Percentiles rank a stretch among this genome's conserved stretches.
phyloP scores from a whole-genome alignment of 805 yeast species.

The Myxozyma nipponensis region DNA sequence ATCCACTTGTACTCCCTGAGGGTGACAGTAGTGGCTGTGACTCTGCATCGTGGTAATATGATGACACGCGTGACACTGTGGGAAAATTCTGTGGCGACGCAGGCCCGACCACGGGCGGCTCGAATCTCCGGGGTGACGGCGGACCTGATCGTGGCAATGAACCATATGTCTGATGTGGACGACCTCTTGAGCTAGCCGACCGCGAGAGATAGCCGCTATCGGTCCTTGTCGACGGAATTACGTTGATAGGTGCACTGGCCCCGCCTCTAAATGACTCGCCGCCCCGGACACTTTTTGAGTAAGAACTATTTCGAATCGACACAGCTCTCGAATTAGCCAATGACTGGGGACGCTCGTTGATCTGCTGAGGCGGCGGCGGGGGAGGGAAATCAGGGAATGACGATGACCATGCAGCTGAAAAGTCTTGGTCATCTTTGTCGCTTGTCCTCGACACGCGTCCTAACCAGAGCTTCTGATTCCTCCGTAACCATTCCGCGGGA shows the following conservation, averaged over 20 bases:
- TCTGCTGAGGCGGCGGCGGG: conserved; percentile 11
- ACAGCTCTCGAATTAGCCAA: not conserved
- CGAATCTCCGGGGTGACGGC: not conserved
- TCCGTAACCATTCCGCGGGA: conserved; percentile 56
- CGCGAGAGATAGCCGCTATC: not conserved
- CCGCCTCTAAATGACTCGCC: not conserved
- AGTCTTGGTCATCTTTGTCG: conserved; percentile 16
- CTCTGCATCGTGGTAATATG: conserved; percentile 15
- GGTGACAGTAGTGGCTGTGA: conserved; percentile 8
- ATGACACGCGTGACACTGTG: conserved; percentile 6
- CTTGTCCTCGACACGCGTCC: conserved; percentile 20
- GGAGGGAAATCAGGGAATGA: conserved; percentile 19
- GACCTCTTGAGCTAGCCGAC: not conserved
- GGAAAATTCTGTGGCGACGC: not conserved
- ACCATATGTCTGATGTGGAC: not conserved
- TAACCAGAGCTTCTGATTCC: conserved; percentile 28
- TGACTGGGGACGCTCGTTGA: not conserved
- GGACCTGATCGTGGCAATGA: not conserved
- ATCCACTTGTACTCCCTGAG: not conserved
- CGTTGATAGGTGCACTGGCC: not conserved
- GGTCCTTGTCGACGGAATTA: not conserved
- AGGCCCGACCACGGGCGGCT: not conserved
- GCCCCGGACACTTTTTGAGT: not conserved
- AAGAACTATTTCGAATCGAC: not conserved
- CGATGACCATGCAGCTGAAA: conserved; percentile 27